Conservation (phyloP, 441 rosid genomes). For the Croton laevigatus region DNA sequence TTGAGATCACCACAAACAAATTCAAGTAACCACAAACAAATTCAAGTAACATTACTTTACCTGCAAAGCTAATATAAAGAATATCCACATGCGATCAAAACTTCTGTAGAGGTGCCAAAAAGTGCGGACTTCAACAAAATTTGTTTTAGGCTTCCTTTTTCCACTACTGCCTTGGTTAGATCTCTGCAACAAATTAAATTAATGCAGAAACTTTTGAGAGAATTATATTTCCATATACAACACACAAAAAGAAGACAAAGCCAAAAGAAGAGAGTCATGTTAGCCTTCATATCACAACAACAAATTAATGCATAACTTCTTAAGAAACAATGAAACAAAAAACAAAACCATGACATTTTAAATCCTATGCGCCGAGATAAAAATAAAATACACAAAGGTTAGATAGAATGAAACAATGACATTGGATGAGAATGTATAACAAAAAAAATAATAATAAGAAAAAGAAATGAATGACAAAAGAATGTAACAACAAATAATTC, state of each 20-base stretch:
- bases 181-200: constrained; percentile 42
- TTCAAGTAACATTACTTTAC: constrained; percentile 33
- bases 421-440: not conserved
- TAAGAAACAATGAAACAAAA: not conserved
- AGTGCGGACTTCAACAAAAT: constrained; percentile 99
- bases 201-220: constrained; percentile 1
- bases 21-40: constrained; percentile 19
- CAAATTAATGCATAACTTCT: not conserved
- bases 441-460: not conserved
- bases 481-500: not conserved
- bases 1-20: constrained; percentile 22
- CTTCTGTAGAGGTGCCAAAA: constrained; percentile 93
- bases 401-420: not conserved
- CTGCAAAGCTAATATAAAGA: constrained; percentile 85
- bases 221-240: not conserved
- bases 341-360: not conserved
- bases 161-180: constrained; percentile 46
- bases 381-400: not conserved
- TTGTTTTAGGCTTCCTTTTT: constrained; percentile 81
- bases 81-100: constrained; percentile 98
- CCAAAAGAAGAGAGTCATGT: no score
- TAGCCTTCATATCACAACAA: not conserved
- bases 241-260: not conserved
- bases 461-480: not conserved
- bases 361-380: not conserved